phyloP scores from a whole-genome alignment of 2,329 filamentous ascomycete genomes.

The Aspergillus quadricinctus region DNA sequence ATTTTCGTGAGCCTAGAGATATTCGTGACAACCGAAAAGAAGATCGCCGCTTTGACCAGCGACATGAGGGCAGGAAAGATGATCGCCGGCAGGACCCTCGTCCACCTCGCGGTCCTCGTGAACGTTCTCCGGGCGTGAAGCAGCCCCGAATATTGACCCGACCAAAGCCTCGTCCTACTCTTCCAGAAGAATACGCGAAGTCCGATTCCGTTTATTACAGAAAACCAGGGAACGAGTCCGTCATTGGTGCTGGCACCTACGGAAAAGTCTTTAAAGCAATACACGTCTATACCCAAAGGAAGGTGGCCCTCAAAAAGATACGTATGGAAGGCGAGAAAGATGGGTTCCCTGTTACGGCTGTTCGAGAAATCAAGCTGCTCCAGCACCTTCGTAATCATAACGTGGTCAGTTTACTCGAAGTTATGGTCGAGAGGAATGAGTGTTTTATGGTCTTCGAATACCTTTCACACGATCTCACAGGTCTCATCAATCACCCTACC shows the following conservation, averaged over 20 bases:
- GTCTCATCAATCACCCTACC: conserved; percentile 87
- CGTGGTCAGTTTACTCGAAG: conserved; percentile 82
- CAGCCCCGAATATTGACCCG: conserved; percentile 67
- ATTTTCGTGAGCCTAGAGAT: conserved; percentile 26
- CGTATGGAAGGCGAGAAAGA: conserved; percentile 99
- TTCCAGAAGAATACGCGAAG: conserved; percentile 66
- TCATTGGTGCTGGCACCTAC: conserved; percentile 92
- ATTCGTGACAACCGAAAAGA: conserved; percentile 32
- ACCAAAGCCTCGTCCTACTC: conserved; percentile 64
- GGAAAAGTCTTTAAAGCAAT: conserved; percentile 93
- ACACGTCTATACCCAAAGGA: conserved; percentile 68
- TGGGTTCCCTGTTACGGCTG: conserved; percentile 93
- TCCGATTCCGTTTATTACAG: conserved; percentile 91
- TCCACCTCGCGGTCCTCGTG: conserved; percentile 47
- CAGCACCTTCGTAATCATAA: conserved; percentile 91
- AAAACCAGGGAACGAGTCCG: conserved; percentile 95
- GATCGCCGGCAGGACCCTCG: conserved; percentile 28
- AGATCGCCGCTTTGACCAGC: conserved; percentile 39
- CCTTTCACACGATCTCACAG: conserved; percentile 90
- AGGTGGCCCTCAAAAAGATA: conserved; percentile 95
- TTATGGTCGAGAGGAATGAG: conserved; percentile 98
- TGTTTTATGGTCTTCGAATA: conserved; percentile 99
- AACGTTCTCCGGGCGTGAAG: conserved; percentile 42
- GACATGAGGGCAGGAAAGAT: conserved; percentile 36
- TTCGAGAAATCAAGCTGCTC: conserved; percentile 93